Evolutionary conservation across 176 grass and related monocot species (phyloP), one percentile per base, ranked within the genome.

Genomic region (Triticum urartu): DNA sequence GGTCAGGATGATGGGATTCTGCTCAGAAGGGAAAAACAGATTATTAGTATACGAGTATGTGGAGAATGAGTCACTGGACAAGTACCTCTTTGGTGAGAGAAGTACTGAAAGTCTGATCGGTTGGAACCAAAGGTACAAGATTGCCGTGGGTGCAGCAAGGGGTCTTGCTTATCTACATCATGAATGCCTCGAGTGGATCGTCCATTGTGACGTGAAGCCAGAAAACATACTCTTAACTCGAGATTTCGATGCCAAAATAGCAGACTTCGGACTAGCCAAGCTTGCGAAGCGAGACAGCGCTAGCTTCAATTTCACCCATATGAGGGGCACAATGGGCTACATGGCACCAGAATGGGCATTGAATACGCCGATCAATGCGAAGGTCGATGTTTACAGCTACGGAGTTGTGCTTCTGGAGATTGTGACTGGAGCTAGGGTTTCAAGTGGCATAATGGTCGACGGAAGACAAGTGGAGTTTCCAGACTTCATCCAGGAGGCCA

Each of bases 201-300:
- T 97, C 68, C 92, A 97, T 61, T 97, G 95, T 79, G 92, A 97
- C 75, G 87, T 97, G 48, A 97, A 97, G 60, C 95, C 95, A 9
- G 95, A 97, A 69, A 97, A 97, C 76, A 97, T 97, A 82, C 91
- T 97, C 20, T 71, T 97, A 13, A 83, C 86, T 76, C 83, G 87
- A 81, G 91, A 97, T 72, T 97, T 93, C 0, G 79, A 93, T 45
- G 90, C 91, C 22, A 97, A 95, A 32, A 91, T 97, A 87, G 88
- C 91, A 25, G 95, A 97, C 64, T 97, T 97, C 25, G 92, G 92
- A 59, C 62, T 97, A 11, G 91, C 86, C 54, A 95, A 91, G 60
- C 79, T 97, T 78, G 82, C 83, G 15, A 92, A 94, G 75, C 25
- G 64, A 86, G 90, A 25, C 4, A 88, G 68, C 5, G 45, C 87